Evolutionary conservation across 1,284 basidiomycete genomes (phyloP).

Genomic region (Marasmius fiardii): DNA sequence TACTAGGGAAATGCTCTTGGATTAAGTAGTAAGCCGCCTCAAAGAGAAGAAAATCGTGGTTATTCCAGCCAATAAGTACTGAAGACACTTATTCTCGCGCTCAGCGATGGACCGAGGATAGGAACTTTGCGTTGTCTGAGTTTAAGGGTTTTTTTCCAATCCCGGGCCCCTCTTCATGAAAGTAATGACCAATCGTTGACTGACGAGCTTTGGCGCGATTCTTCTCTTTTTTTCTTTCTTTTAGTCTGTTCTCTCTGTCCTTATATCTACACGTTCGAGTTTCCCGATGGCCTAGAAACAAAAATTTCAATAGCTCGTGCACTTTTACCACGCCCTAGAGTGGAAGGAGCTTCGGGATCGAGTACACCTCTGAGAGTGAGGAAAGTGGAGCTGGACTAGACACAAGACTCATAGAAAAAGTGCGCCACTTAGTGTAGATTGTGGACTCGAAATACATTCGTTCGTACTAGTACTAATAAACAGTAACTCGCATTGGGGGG

Average conservation of each 20-base stretch:
- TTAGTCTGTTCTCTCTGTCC: conserved; percentile 32
- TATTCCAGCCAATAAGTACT: conserved; percentile 20
- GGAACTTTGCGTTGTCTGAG: conserved; percentile 39
- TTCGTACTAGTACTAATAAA: too few relatives aligned
- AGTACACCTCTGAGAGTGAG: not conserved
- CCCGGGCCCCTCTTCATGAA: too few relatives aligned
- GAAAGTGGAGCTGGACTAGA: not conserved
- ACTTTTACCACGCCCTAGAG: not conserved
- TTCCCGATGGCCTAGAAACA: conserved; percentile 24
- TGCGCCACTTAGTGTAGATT: too few relatives aligned
- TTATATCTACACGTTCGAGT: too few relatives aligned
- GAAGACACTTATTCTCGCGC: conserved; percentile 34
- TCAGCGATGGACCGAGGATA: conserved; percentile 35
- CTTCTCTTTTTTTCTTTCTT: not conserved
- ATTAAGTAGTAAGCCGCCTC: too few relatives aligned
- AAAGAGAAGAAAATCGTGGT: too few relatives aligned
- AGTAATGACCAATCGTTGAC: too few relatives aligned
- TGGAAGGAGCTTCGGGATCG: not conserved
- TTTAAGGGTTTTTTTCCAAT: too few relatives aligned
- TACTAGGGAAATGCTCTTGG: too few relatives aligned
- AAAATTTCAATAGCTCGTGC: not conserved
- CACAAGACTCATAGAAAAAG: too few relatives aligned
- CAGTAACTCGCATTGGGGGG: too few relatives aligned
- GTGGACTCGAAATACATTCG: too few relatives aligned
- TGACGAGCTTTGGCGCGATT: conserved; percentile 8